Evolutionary conservation across 768 basidiomycete species (phyloP).

Genomic region (Rhizopogon vulgaris): DNA sequence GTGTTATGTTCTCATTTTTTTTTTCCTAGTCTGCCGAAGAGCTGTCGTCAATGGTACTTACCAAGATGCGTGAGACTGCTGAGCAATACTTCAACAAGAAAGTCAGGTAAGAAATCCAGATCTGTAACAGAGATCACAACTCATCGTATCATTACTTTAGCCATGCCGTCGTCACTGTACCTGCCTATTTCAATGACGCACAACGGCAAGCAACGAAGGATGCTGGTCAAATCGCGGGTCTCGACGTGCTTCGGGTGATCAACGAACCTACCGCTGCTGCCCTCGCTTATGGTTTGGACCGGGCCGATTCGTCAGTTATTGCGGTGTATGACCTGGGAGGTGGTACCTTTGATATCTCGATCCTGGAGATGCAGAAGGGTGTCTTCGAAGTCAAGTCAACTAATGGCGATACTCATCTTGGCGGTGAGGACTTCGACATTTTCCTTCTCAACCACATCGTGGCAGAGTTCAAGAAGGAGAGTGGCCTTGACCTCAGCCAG

Average conservation of each 20-base stretch:
- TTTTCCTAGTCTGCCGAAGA: constrained; percentile 69
- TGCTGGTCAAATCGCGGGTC: constrained; percentile 94
- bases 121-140: neutral
- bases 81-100: constrained; percentile 90
- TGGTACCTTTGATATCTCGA: constrained; percentile 99
- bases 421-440: constrained; percentile 96
- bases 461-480: constrained; percentile 91
- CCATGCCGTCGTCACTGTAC: constrained; percentile 90
- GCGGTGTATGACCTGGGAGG: constrained; percentile 99
- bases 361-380: constrained; percentile 98
- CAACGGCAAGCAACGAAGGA: constrained; percentile 99
- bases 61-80: constrained; percentile 95
- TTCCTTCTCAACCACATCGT: constrained; percentile 81
- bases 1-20: neutral
- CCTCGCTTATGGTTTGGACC: constrained; percentile 95
- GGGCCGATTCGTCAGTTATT: constrained; percentile 73
- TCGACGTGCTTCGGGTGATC: constrained; percentile 96
- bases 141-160: constrained; percentile 26
- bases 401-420: constrained; percentile 97
- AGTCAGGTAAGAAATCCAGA: constrained; percentile 66
- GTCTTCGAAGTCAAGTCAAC: constrained; percentile 99
- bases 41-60: constrained; percentile 80
- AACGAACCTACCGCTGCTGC: constrained; percentile 99
- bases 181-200: constrained; percentile 99
- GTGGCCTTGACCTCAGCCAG: constrained; percentile 69